phyloP scores from a whole-genome alignment of 805 yeast genomes.

The Metschnikowia similis region DNA sequence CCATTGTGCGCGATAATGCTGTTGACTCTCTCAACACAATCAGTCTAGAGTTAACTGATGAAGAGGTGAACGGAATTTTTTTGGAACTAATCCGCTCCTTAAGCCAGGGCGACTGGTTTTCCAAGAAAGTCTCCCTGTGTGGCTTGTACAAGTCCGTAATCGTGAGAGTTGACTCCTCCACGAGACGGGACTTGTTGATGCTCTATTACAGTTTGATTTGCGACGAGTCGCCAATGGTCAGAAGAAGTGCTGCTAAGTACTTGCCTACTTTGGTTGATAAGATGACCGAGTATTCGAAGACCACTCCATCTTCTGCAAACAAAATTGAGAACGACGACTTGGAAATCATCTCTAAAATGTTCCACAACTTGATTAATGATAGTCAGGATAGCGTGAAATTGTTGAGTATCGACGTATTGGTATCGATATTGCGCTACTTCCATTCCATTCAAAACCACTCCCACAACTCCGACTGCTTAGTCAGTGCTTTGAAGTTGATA shows the following conservation, averaged over 20 bases:
- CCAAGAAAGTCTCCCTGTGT: constrained; percentile 84
- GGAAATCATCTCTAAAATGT: constrained; percentile 79
- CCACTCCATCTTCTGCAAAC: constrained; percentile 28
- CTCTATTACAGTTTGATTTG: constrained; percentile 66
- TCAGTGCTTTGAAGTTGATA: constrained; percentile 65
- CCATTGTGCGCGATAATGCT: constrained; percentile 92
- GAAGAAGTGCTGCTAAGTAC: constrained; percentile 87
- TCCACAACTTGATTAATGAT: constrained; percentile 70
- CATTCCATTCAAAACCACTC: constrained; percentile 52
- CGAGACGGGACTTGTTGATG: constrained; percentile 59
- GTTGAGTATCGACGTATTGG: constrained; percentile 80
- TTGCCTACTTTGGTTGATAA: constrained; percentile 71
- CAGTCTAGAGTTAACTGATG: constrained; percentile 55
- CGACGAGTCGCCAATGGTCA: constrained; percentile 97
- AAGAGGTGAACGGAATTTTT: constrained; percentile 62
- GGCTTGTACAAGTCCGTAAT: constrained; percentile 77
- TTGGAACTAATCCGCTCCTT: constrained; percentile 74
- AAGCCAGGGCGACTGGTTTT: constrained; percentile 91
- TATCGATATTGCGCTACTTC: constrained; percentile 72
- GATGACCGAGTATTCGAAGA: constrained; percentile 38
- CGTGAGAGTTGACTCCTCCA: constrained; percentile 49
- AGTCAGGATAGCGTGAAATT: constrained; percentile 94
- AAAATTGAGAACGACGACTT: constrained; percentile 58
- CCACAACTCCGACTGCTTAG: constrained; percentile 60
- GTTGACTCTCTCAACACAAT: constrained; percentile 77